These are phyloP conservation scores for Solanum dulcamara DNA, from an alignment of 257 asterid species.

Conservation along the genomic window DNA sequence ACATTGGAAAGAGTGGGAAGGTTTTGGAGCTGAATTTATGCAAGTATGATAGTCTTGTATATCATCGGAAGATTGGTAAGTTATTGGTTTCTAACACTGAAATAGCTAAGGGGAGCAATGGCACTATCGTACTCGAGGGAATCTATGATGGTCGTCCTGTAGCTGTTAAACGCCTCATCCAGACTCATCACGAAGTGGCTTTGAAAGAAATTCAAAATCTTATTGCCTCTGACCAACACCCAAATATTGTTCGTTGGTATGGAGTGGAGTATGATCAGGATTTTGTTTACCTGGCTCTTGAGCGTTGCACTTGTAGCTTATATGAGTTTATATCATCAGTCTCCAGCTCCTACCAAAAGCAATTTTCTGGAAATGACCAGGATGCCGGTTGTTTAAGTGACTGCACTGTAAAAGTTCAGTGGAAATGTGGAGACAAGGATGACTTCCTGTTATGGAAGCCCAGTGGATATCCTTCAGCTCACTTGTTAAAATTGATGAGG, in stretches of 20 bases:
- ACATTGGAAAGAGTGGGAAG: constrained; percentile 1
- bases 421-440: constrained; percentile 17
- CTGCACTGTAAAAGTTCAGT: constrained; percentile 8
- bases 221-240: constrained; percentile 85
- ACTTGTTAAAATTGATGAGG: constrained; percentile 65
- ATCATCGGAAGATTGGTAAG: constrained; percentile 67
- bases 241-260: constrained; percentile 76
- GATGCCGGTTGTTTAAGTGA: constrained; percentile 6
- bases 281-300: constrained; percentile 70
- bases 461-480: constrained; percentile 62
- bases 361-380: constrained; percentile 5
- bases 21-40: constrained; percentile 12
- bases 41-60: constrained; percentile 3
- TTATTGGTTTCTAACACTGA: constrained; percentile 43
- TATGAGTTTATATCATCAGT: constrained; percentile 42
- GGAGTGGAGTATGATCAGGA: constrained; percentile 87
- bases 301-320: constrained; percentile 68
- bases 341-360: constrained; percentile 17
- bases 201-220: constrained; percentile 82
- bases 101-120: constrained; percentile 90
- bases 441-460: constrained; percentile 53
- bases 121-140: constrained; percentile 83
- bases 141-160: constrained; percentile 75
- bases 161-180: constrained; percentile 85
- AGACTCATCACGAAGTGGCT: constrained; percentile 78